Evolutionary conservation across 2,329 filamentous ascomycete genomes (phyloP).

Genomic region (Colletotrichum sp.): DNA sequence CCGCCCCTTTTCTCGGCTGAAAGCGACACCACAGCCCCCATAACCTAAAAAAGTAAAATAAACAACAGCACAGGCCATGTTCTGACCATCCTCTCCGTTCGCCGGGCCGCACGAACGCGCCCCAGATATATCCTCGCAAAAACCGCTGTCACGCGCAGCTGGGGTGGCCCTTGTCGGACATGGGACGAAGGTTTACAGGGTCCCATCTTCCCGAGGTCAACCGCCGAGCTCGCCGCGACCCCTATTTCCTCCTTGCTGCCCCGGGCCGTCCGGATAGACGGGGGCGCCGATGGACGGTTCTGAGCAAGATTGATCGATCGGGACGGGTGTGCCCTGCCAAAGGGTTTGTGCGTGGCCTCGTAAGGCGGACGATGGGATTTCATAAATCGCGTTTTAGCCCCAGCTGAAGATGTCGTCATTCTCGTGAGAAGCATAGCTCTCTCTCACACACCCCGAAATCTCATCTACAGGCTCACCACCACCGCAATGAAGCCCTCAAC

Average conservation of each 20-base stretch:
- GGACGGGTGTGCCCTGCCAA: background rate
- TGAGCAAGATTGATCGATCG: background rate
- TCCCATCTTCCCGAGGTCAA: background rate
- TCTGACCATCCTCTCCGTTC: background rate
- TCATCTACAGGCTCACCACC: too few relatives aligned
- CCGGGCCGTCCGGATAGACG: background rate
- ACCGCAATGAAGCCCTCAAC: background rate
- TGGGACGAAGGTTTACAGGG: conserved; percentile 4
- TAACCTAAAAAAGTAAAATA: background rate
- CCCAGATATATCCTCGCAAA: background rate
- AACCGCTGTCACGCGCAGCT: background rate
- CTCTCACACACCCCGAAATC: too few relatives aligned
- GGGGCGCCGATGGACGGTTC: background rate
- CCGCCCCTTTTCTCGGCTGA: background rate
- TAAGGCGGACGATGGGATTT: background rate
- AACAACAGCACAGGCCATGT: background rate
- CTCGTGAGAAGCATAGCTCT: too few relatives aligned
- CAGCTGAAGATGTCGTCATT: background rate
- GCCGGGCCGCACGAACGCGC: background rate
- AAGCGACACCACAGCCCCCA: background rate
- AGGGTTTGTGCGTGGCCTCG: background rate
- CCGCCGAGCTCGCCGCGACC: background rate
- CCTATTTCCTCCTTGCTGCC: background rate
- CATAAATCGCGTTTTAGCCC: background rate
- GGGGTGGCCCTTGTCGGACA: conserved; percentile 1